phyloP scores from a whole-genome alignment of 306 rosid genomes.

The Quercus suber region DNA sequence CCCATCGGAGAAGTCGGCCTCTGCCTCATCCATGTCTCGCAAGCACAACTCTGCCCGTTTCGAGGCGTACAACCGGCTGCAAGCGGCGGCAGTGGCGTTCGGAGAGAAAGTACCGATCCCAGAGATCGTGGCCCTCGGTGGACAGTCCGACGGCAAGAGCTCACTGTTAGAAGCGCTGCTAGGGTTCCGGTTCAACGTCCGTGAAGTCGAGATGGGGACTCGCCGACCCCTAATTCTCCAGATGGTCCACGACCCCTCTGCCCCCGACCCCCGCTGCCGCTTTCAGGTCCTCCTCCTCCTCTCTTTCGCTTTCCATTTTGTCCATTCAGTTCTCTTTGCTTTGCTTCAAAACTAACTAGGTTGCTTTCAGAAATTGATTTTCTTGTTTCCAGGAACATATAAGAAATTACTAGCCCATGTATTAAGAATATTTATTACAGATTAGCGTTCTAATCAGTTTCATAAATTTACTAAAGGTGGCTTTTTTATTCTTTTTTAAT shows the following conservation, averaged over 20 bases:
- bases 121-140: slow-evolving; percentile 85
- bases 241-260: slow-evolving; percentile 89
- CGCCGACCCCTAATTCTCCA: slow-evolving; percentile 92
- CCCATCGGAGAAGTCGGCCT: slow-evolving; percentile 46
- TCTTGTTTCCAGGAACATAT: too few relatives aligned
- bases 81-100: slow-evolving; percentile 85
- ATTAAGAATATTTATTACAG: too few relatives aligned
- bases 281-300: slow-evolving; percentile 51
- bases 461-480: too few relatives aligned
- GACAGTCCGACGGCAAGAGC: slow-evolving; percentile 92
- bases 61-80: slow-evolving; percentile 94
- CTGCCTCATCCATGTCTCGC: slow-evolving; percentile 24
- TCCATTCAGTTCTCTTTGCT: too few relatives aligned
- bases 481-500: too few relatives aligned
- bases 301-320: too few relatives aligned
- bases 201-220: slow-evolving; percentile 97
- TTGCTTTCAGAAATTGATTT: too few relatives aligned
- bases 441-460: not conserved
- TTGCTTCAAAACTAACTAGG: too few relatives aligned
- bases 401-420: too few relatives aligned
- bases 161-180: slow-evolving; percentile 88
- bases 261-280: slow-evolving; percentile 83
- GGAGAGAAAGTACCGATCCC: slow-evolving; percentile 94
- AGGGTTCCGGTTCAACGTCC: slow-evolving; percentile 90
- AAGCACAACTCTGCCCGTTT: slow-evolving; percentile 57